Evolutionary conservation across 192 early-diverging fungal genomes (phyloP).

Genomic region (Linderina pennispora): DNA sequence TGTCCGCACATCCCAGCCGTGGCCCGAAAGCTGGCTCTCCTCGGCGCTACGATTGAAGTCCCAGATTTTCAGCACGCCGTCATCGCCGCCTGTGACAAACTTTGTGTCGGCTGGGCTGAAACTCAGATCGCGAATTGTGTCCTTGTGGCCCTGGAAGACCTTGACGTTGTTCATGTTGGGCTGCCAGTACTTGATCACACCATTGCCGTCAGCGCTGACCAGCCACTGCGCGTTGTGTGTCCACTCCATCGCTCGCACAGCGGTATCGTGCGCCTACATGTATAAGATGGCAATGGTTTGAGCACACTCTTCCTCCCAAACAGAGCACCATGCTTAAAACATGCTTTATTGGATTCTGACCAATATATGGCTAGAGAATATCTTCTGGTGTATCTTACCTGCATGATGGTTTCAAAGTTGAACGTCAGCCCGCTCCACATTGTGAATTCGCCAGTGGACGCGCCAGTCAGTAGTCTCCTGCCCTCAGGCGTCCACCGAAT

Average conservation of each 20-base stretch:
- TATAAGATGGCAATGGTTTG: not conserved
- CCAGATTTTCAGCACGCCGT: slow-evolving; percentile 96
- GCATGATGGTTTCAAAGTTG: slow-evolving; percentile 96
- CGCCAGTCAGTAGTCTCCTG: slow-evolving; percentile 86
- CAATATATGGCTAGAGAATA: too few relatives aligned
- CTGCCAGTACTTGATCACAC: slow-evolving; percentile 97
- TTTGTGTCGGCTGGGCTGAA: slow-evolving; percentile 91
- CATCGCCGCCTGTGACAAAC: slow-evolving; percentile 94
- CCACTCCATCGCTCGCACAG: slow-evolving; percentile 96
- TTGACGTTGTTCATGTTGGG: slow-evolving; percentile 78
- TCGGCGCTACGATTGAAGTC: slow-evolving; percentile 79
- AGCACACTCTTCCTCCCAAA: too few relatives aligned
- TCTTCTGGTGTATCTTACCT: too few relatives aligned
- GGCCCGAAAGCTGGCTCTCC: slow-evolving; percentile 74
- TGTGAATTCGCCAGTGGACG: slow-evolving; percentile 92
- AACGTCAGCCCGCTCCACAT: slow-evolving; percentile 97
- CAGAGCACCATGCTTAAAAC: too few relatives aligned
- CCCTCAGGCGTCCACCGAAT: slow-evolving; percentile 97
- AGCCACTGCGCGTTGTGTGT: slow-evolving; percentile 94
- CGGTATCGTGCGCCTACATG: slow-evolving; percentile 72
- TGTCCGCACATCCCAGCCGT: slow-evolving; percentile 96
- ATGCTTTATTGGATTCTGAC: too few relatives aligned
- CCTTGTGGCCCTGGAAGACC: slow-evolving; percentile 74
- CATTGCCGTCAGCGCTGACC: slow-evolving; percentile 88
- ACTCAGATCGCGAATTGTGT: slow-evolving; percentile 77